Base-by-base conservation (phyloP, 352 stramenopile species). In the Phytophthora multivora region DNA sequence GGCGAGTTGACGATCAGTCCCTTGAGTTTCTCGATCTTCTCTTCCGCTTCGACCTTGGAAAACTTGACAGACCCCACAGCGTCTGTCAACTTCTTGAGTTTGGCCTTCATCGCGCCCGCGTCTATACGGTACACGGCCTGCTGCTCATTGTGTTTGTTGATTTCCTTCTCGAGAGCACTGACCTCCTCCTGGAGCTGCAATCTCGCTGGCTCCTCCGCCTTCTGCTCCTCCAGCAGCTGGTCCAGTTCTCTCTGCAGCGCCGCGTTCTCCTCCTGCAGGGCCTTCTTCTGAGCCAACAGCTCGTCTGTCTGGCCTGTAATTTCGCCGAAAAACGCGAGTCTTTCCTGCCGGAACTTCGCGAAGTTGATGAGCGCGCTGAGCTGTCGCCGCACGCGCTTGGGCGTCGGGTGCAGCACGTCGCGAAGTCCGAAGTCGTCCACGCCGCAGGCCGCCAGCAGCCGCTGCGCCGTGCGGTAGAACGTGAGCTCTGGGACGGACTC, bases 341-440 rank as follows among this genome's bases (percentile, higher is more conserved):
- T 89, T 61, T 99, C 96, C 54, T 99, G 93, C 15, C 95, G 80
- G 70, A 98, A 99, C 68, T 98, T 98, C 51, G 91, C 81, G 74
- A 99, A 98, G 81, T 99, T 99, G 63, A 99, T 98, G 39, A 98
- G 86, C 19, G 95, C 97, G 57, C 91, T 98, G 30, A 99, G 80
- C 63, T 99, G 94, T 0, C 86, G 73, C 11, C 90, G 82, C 40
- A 99, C 83, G 56, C 97, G 86, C 63, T 97, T 98, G 26, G 78
- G 64, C 18, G 75, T 93, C 8, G 97, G 97, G 41, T 79, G 61
- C 3, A 93, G 69, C 35, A 99, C 61, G 64, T 99, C 97, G 19
- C 89, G 88, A 40, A 98, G 85, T 4, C 82, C 83, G 79, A 99
- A 99, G 66, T 99, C 96, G 63, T 91, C 65, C 19, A 98, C 86